Evolutionary conservation across 768 basidiomycete genomes (phyloP).

Genomic region (Coprinopsis cinerea): DNA sequence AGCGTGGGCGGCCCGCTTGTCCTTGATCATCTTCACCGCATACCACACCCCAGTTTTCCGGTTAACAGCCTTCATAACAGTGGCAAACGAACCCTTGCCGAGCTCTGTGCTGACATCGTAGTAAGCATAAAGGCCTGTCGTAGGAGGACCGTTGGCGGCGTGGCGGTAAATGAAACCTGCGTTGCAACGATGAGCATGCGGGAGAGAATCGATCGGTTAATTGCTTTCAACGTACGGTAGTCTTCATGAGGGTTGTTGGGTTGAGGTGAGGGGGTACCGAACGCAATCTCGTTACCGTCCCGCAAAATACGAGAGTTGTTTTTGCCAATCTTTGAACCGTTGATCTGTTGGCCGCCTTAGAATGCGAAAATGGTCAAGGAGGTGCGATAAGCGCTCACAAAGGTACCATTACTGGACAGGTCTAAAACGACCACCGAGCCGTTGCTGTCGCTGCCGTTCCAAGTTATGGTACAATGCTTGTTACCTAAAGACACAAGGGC

Average conservation of each 20-base stretch:
- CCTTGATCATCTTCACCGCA: constrained; percentile 86
- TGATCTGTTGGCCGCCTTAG: constrained; percentile 43
- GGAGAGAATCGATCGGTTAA: not conserved
- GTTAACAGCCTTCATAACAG: constrained; percentile 78
- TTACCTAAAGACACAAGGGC: constrained; percentile 36
- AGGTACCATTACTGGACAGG: constrained; percentile 70
- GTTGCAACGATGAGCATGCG: not conserved
- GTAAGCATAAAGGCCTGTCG: constrained; percentile 50
- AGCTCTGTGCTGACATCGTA: constrained; percentile 70
- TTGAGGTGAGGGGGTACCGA: constrained; percentile 57
- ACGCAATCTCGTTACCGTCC: constrained; percentile 83
- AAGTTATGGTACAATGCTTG: constrained; percentile 49
- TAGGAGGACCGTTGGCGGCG: constrained; percentile 42
- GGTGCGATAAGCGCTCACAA: constrained; percentile 32
- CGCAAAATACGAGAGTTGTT: constrained; percentile 49
- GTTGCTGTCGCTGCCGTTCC: constrained; percentile 48
- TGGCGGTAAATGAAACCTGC: constrained; percentile 72
- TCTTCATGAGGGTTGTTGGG: constrained; percentile 50
- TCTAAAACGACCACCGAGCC: constrained; percentile 47
- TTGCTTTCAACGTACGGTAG: constrained; percentile 45
- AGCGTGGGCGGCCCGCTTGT: constrained; percentile 28
- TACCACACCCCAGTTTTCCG: constrained; percentile 65
- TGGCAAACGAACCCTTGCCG: constrained; percentile 89
- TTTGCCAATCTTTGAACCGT: constrained; percentile 58
- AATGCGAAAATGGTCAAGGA: not conserved